These are phyloP conservation scores for Zasmidium angulare DNA, from an alignment of 2,329 filamentous ascomycete genomes.

Conservation along the genomic window DNA sequence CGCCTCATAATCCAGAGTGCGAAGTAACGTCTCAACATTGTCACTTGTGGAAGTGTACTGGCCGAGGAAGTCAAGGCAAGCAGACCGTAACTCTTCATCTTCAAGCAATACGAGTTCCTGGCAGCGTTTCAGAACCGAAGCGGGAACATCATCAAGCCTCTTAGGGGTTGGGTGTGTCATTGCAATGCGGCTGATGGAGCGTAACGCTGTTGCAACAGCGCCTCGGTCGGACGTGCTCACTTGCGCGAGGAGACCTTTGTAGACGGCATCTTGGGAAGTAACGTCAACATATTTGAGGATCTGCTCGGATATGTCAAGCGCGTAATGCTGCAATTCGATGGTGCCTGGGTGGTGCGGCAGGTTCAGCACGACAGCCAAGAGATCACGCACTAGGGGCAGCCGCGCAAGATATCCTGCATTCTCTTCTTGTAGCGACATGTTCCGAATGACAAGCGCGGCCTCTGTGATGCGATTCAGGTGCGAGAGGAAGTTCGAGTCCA, in stretches of 20 bases:
- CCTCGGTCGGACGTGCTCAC: slow-evolving; percentile 68
- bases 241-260: slow-evolving; percentile 65
- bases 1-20: slow-evolving; percentile 61
- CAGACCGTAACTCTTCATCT: slow-evolving; percentile 86
- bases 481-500: slow-evolving; percentile 69
- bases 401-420: slow-evolving; percentile 81
- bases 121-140: slow-evolving; percentile 64
- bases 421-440: slow-evolving; percentile 91
- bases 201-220: slow-evolving; percentile 74
- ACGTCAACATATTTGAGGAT: slow-evolving; percentile 78
- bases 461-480: slow-evolving; percentile 77
- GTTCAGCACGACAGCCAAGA: slow-evolving; percentile 78
- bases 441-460: slow-evolving; percentile 82
- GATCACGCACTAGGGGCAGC: slow-evolving; percentile 73
- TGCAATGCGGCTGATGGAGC: slow-evolving; percentile 81
- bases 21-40: slow-evolving; percentile 75
- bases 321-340: slow-evolving; percentile 85
- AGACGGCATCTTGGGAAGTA: slow-evolving; percentile 72
- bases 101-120: slow-evolving; percentile 75
- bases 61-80: slow-evolving; percentile 90
- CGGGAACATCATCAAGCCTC: slow-evolving; percentile 69
- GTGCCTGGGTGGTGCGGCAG: slow-evolving; percentile 71
- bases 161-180: slow-evolving; percentile 83
- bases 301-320: slow-evolving; percentile 87
- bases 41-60: slow-evolving; percentile 85